phyloP scores from a whole-genome alignment of 2,329 filamentous ascomycete species.

The Aschersonia sp. region DNA sequence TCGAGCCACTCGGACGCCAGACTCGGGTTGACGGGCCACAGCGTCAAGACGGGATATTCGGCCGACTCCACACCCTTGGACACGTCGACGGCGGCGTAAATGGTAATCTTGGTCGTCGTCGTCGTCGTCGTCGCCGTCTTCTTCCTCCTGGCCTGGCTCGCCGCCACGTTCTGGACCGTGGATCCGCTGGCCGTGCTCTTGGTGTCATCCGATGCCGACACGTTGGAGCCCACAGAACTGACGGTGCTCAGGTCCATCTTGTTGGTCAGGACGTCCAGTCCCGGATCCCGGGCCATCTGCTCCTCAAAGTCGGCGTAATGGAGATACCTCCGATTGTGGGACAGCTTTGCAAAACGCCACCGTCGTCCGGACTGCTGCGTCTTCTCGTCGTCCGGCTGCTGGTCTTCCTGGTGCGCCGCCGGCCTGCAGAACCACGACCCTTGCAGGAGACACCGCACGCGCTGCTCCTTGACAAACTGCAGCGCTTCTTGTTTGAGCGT shows the following conservation, averaged over 20 bases:
- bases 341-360: slow-evolving; percentile 78
- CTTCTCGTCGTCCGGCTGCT: slow-evolving; percentile 10
- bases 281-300: slow-evolving; percentile 49
- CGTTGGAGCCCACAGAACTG: slow-evolving; percentile 87
- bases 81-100: slow-evolving; percentile 39
- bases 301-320: slow-evolving; percentile 77
- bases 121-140: slow-evolving; percentile 4
- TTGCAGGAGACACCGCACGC: slow-evolving; percentile 74
- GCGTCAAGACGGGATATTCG: slow-evolving; percentile 66
- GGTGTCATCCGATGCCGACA: slow-evolving; percentile 48
- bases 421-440: slow-evolving; percentile 72
- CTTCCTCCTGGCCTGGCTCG: background rate
- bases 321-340: slow-evolving; percentile 78
- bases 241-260: slow-evolving; percentile 80
- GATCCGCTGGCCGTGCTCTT: slow-evolving; percentile 27
- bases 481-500: slow-evolving; percentile 82
- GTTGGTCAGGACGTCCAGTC: slow-evolving; percentile 57
- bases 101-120: slow-evolving; percentile 74
- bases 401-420: slow-evolving; percentile 19
- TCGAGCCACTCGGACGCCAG: slow-evolving; percentile 94
- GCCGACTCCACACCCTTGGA: slow-evolving; percentile 19
- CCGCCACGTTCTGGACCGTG: slow-evolving; percentile 21
- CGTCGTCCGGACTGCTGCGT: slow-evolving; percentile 22
- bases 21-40: slow-evolving; percentile 67
- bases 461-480: slow-evolving; percentile 94